Evolutionary conservation across 345 rosid species (phyloP), one percentile per base, ranked within the genome.

Genomic region (Capsella bursapastoris): DNA sequence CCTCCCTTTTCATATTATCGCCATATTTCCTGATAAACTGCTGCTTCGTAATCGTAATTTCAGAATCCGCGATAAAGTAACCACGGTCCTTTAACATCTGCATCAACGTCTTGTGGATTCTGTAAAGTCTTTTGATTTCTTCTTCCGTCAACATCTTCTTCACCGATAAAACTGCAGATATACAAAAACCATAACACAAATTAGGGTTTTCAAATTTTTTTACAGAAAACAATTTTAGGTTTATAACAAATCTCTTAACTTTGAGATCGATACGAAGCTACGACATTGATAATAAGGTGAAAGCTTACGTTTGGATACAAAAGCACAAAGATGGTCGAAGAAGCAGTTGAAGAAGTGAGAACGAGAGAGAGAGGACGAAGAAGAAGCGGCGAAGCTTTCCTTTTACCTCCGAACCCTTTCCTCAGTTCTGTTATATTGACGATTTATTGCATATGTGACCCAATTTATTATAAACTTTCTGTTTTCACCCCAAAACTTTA

Each of bases 1-100:
- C 94, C 71, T 95, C 99, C 63, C 98, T 84, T 72, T 92, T 95
- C 92, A 90, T 88, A 83, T 80, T 85, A 16, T 92, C 92, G 0
- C 90, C 92, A n/a, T 80, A 78, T 66, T 86, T 91, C 5, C 83
- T 75, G 9, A 84, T 41, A 57, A 94, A 90, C 67, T 92, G 87
- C 0, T 73, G 68, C 68, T 73, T 68, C 38, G 82, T 55, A 87
- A 84, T 82, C 57, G 81, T 80, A 22, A 92, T 75, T 63, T 95
- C 97, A 12, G 66, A 83, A 71, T 90, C 90, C 7, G 82, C 81
- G 3, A 95, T 86, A 7, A 90, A 78, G 78, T 95, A 95, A 35
- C 86, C 92, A 37, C 96, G 76, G 72, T 92, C 97, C 78, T 68
- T 86, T 28, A 92, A 80, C 91, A 92, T 92, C 75, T 89, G 92